phyloP scores from a whole-genome alignment of 306 rosid species.

The Ochetophila trinervis region DNA sequence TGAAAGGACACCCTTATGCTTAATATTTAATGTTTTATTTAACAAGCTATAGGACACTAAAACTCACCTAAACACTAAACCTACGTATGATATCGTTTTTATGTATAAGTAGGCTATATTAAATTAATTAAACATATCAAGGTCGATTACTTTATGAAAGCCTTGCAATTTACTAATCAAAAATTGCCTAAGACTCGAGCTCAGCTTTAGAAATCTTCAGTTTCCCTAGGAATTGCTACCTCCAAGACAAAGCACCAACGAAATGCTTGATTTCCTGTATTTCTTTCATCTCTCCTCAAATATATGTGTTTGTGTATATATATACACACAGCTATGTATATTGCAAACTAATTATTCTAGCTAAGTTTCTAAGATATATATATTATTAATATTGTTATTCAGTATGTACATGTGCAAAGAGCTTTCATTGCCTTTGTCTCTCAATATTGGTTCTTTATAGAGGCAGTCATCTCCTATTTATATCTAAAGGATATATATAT shows the following conservation, averaged over 20 bases:
- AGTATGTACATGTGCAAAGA: too few species aligned
- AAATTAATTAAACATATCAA: not conserved
- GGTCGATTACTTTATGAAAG: not conserved
- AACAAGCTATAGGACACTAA: not conserved
- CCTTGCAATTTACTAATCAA: constrained; percentile 1
- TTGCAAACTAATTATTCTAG: too few species aligned
- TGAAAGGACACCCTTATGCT: not conserved
- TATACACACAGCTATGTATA: too few species aligned
- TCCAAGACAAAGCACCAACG: not conserved
- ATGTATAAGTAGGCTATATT: not conserved
- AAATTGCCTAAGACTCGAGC: not conserved
- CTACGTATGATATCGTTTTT: not conserved
- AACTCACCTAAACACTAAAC: not conserved
- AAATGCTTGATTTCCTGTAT: too few species aligned
- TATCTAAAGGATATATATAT: too few species aligned
- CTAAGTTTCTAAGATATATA: too few species aligned
- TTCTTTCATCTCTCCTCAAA: too few species aligned
- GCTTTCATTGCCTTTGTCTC: too few species aligned
- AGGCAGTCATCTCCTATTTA: too few species aligned
- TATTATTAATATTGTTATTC: too few species aligned
- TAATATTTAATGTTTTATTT: not conserved
- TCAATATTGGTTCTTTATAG: too few species aligned
- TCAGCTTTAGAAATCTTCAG: constrained; percentile 6
- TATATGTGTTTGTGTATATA: too few species aligned
- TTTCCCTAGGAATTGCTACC: not conserved